Conservation (phyloP, 2,329 filamentous ascomycete species). For the Epichloe brachyelytri region DNA sequence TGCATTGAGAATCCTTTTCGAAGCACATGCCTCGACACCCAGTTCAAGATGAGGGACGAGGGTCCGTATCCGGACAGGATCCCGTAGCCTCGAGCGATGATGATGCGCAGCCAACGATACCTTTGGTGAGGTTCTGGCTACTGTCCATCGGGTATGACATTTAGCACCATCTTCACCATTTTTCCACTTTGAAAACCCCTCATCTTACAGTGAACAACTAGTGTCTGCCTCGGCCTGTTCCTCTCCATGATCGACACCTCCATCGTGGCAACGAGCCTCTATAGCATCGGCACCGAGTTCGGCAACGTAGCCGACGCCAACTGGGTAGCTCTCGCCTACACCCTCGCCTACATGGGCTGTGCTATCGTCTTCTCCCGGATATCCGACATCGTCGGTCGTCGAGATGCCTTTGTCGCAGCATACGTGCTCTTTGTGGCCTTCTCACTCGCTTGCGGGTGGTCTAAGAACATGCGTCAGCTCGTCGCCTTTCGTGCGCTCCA, state of each 20-base stretch:
- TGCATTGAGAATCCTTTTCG: no score
- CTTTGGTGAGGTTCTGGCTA: neutral
- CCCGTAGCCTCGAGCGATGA: neutral
- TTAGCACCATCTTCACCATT: neutral
- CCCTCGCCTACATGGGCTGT: conserved; percentile 42
- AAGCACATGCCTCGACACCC: no score
- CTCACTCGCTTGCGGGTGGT: conserved; percentile 38
- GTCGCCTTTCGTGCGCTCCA: conserved; percentile 36
- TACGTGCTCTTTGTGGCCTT: conserved; percentile 43
- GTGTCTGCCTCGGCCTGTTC: conserved; percentile 39
- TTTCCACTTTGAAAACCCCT: neutral
- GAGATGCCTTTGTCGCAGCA: conserved; percentile 34
- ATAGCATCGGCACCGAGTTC: conserved; percentile 41
- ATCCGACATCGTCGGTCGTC: conserved; percentile 42
- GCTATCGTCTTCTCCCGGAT: conserved; percentile 41
- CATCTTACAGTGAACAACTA: conserved; percentile 12
- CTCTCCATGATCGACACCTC: conserved; percentile 47
- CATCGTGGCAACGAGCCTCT: conserved; percentile 46
- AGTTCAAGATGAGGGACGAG: neutral
- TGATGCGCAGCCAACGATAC: neutral
- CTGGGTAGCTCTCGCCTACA: conserved; percentile 44
- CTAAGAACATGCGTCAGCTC: conserved; percentile 25
- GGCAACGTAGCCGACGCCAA: conserved; percentile 30
- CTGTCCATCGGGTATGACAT: neutral
- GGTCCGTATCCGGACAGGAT: neutral